A percentile compares a stretch with the other conserved stretches of the same genome.
Evolutionary conservation across 306 rosid genomes (phyloP).

Genomic region (Inga leiocalycina): DNA sequence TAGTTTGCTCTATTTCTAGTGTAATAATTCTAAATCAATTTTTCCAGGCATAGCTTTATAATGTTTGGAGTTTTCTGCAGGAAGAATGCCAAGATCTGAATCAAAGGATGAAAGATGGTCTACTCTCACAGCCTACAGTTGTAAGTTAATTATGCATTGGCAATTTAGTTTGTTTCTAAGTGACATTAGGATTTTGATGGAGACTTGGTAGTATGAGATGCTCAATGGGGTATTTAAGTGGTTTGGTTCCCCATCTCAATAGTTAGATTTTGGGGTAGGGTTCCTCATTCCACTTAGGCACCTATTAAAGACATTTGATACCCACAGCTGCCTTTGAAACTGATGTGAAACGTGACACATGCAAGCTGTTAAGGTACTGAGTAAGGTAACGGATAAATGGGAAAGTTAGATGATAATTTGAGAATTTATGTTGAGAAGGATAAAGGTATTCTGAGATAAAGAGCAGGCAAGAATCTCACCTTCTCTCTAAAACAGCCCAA

Average conservation of each 20-base stretch:
- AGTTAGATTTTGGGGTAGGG: no score
- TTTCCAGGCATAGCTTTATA: constrained; percentile 2
- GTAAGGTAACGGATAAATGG: no score
- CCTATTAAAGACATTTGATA: neutral
- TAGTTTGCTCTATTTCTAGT: neutral
- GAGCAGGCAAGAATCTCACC: no score
- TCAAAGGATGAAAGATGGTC: constrained; percentile 57
- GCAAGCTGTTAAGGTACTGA: no score
- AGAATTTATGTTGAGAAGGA: no score
- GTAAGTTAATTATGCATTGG: constrained; percentile 53
- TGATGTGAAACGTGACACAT: neutral
- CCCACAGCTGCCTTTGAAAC: constrained; percentile 16
- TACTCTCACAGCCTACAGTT: constrained; percentile 64
- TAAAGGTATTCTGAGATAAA: no score
- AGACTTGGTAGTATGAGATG: neutral
- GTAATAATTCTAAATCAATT: constrained; percentile 25
- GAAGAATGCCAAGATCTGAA: constrained; percentile 78
- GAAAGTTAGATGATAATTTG: no score
- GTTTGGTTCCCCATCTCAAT: neutral
- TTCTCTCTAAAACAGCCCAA: no score
- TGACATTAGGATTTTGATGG: neutral
- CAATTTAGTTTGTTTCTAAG: constrained; percentile 5
- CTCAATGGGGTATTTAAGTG: neutral
- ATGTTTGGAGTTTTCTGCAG: constrained; percentile 48
- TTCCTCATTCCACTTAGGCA: no score